Base-by-base conservation (phyloP, 192 early-diverging fungal species). In the Haplosporangium gracile region DNA sequence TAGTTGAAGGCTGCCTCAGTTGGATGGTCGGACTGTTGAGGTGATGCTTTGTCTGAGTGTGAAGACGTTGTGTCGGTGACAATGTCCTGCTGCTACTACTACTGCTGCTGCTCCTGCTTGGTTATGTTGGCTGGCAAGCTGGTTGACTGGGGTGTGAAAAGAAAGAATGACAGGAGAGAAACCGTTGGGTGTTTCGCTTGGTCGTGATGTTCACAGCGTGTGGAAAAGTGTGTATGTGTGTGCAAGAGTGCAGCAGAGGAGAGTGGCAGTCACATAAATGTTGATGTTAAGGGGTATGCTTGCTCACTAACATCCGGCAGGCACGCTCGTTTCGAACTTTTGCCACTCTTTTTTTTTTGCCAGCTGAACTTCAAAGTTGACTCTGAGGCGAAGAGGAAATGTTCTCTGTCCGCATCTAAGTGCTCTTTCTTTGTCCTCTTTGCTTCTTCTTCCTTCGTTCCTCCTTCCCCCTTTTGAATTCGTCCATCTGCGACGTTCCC, bases 401-500 rank as follows among this genome's bases (percentile, higher is more conserved):
- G 0, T 18, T 22, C 49, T 18, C 16, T 51, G 49, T 22, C 36
- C 2, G 2, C 16, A 2, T 51, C 18, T 51, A 0, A 5, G 49
- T 51, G 22, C 10, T 6, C 1, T 34, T 36, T 8, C 32, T 11
- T 51, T 1, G 49, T 10, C 38, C 38, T 24, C 36, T 18, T 6
- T 47, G 10, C 42, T 80, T 4, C 63, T 72, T 65, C 70, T 3
- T 36, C 69, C 43, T 26, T 36, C 53, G 6, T 43, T 47, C 57
- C 53, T 51, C 39, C 72, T 15, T 42, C 68, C 71, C 70, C 70
- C 39, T 72, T 65, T 65, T 65, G 60, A 49, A 20, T 43, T 53
- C 63, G 53, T 53, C 51, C 40, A 18, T 32, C 26, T 71, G 22
- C 24, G 39, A 26, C 34, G 40, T 74, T n/a, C 34, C 34, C 34